Evolutionary conservation across 192 early-diverging fungal species (phyloP), one percentile per base, ranked within the genome.

Genomic region (Funneliformis geosporum): DNA sequence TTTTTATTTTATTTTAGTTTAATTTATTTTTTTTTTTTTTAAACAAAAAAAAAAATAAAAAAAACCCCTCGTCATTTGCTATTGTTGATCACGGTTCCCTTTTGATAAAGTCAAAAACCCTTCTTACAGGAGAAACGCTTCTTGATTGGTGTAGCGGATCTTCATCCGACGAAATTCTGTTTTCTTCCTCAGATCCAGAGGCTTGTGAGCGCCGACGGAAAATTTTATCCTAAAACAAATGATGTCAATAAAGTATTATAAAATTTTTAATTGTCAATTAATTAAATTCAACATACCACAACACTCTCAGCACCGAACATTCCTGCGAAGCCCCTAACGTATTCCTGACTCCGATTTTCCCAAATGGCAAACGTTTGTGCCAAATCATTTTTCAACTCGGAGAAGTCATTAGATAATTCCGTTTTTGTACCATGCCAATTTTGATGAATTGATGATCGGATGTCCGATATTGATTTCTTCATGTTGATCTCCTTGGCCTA

Each of bases 301-400:
- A 91, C 85, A 81, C 83, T 82, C 59, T 91, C 90, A 18, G 87
- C 86, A 12, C 87, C 91, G 83, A 95, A 95, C 78, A 91, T 82
- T 10, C 87, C 87, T 23, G 88, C 84, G 70, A 93, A 95, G 18
- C 90, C 92, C 43, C 89, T 86, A 21, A 95, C 86, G 77, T 92
- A 89, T 66, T 95, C 94, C 68, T 93, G 90, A 46, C 90, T 92
- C n/a, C 91, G 84, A 44, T 90, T 90, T 80, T 93, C 92, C 92
- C 92, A 94, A 59, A 92, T 85, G 33, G 82, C 81, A 84, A 90
- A 86, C 1, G 89, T 89, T 68, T 90, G 87, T n/a, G 84, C 82
- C 46, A 92, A 82, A 68, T 92, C 91, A 39, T 89, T 88, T 82
- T 89, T 90, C 11, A 92, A 81, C 8, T 89, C 91, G 28, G 89